Evolutionary conservation across 1,284 basidiomycete species (phyloP), one percentile per base, ranked within the genome.

Genomic region (Trichosporon sp.): DNA sequence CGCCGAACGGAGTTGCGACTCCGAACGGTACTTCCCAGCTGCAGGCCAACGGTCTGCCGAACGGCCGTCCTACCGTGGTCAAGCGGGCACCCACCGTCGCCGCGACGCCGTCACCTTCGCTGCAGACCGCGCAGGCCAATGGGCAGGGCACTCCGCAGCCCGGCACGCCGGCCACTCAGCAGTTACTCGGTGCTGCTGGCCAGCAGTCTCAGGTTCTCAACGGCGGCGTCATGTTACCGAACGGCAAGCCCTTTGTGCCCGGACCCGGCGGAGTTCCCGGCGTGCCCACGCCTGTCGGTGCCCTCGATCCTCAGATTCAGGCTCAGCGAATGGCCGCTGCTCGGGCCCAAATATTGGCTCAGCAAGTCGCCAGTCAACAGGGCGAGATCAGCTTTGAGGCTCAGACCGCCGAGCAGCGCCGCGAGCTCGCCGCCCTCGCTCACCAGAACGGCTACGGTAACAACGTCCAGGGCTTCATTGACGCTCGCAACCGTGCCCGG

Each of bases 391-490:
- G 60, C 60, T 34, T 70, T 16, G 72, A 74, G 56, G 62, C 34
- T 10, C 56, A 62, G 40, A 68, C 64, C 0, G 61, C 71, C 23
- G 70, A 74, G 59, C 71, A 68, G 61, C 66, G 66, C 16, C 64
- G 63, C 32, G 71, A 74, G 49, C 46, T 71, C 2, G 52, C 58
- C 4, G 60, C 61, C 14, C 29, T 66, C 1, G 69, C 73, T 2
- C 58, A 64, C 54, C 52, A 60, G 31, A 67, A 69, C 37, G 75
- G 74, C 10, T 73, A 69, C 56, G 73, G 69, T 10, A 66, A 66
- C 56, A 73, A 77, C 59, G 56, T 74, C 44, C 69, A 71, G 32
- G 71, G 56, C 7, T 76, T 67, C 61, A 58, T 76, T 19, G 73
- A 74, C 10, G 65, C 66, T 9, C 63, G 70, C 49, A 71, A 70